Evolutionary conservation across 2,329 filamentous ascomycete species (phyloP).

Genomic region (Tolypocladium ovalisporum): DNA sequence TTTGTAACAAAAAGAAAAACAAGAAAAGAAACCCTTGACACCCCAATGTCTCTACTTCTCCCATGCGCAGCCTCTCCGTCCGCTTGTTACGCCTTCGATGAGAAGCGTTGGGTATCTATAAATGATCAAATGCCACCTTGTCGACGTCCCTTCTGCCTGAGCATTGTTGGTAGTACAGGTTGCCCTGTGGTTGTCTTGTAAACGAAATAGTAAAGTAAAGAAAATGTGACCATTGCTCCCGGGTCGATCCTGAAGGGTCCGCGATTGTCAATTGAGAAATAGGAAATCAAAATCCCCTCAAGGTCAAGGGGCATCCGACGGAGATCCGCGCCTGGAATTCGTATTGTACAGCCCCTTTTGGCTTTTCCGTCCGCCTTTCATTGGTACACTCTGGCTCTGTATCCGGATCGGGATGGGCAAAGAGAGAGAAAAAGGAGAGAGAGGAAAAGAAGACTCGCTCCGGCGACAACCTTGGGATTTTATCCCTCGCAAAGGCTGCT

Average conservation of each 20-base stretch:
- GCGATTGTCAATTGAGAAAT: neutral
- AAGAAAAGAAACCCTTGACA: neutral
- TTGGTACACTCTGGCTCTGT: neutral
- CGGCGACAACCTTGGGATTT: neutral
- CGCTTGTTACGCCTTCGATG: conserved; percentile 3
- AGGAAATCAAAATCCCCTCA: neutral
- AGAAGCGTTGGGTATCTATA: conserved; percentile 24
- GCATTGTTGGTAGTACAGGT: conserved; percentile 9
- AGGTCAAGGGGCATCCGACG: conserved; percentile 5
- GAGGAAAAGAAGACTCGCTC: conserved; percentile 5
- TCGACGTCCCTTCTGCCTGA: conserved; percentile 2
- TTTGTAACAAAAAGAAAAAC: conserved; percentile 1
- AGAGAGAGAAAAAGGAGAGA: conserved; percentile 5
- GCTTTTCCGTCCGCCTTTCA: conserved; percentile 4
- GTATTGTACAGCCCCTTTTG: conserved; percentile 6
- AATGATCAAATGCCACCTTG: conserved; percentile 13
- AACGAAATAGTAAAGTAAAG: conserved; percentile 1
- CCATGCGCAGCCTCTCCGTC: conserved; percentile 3
- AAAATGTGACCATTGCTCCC: conserved; percentile 4
- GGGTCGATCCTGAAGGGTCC: neutral
- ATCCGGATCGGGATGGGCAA: neutral
- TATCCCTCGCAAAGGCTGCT: conserved; percentile 2
- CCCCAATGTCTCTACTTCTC: conserved; percentile 1
- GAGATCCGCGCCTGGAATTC: conserved; percentile 1
- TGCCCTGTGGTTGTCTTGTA: conserved; percentile 8